Evolutionary conservation across 495 filamentous ascomycete genomes (phyloP).

Genomic region (Massariosphaeria phaeospora): DNA sequence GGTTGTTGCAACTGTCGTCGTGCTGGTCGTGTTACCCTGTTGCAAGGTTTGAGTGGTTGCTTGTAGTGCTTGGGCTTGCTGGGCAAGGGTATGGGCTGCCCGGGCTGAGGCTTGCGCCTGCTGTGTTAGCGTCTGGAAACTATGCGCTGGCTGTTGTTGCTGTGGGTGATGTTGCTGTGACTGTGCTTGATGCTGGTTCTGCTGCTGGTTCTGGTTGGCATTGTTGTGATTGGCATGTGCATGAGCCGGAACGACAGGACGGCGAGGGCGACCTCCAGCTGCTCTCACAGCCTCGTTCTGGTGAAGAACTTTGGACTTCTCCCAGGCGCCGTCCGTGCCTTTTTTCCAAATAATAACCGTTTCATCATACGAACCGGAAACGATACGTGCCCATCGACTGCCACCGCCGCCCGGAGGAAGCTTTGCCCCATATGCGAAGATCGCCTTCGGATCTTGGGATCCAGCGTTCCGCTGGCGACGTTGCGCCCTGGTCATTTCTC

Average conservation of each 20-base stretch:
- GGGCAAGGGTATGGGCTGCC: slow-evolving; percentile 16
- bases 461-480: slow-evolving; percentile 66
- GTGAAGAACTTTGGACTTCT: slow-evolving; percentile 60
- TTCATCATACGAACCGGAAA: slow-evolving; percentile 94
- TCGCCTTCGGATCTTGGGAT: slow-evolving; percentile 66
- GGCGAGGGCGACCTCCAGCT: slow-evolving; percentile 36
- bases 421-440: slow-evolving; percentile 71
- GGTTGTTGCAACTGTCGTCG: slow-evolving; percentile 9
- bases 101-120: slow-evolving; percentile 28
- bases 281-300: slow-evolving; percentile 58
- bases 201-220: slow-evolving; percentile 8
- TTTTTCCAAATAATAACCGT: slow-evolving; percentile 91
- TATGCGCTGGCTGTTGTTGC: slow-evolving; percentile 1
- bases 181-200: neutral
- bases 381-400: slow-evolving; percentile 78
- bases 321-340: slow-evolving; percentile 76
- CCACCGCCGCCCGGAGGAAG: slow-evolving; percentile 86
- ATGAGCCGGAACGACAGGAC: slow-evolving; percentile 15
- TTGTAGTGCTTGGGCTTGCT: slow-evolving; percentile 31
- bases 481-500: slow-evolving; percentile 38
- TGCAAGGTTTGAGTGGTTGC: slow-evolving; percentile 25
- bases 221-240: slow-evolving; percentile 15
- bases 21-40: slow-evolving; percentile 12
- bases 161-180: slow-evolving; percentile 4
- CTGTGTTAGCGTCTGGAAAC: slow-evolving; percentile 19